These are phyloP conservation scores for Macrophomina tecta DNA, from an alignment of 2,329 filamentous ascomycete species.

Conservation along the genomic window DNA sequence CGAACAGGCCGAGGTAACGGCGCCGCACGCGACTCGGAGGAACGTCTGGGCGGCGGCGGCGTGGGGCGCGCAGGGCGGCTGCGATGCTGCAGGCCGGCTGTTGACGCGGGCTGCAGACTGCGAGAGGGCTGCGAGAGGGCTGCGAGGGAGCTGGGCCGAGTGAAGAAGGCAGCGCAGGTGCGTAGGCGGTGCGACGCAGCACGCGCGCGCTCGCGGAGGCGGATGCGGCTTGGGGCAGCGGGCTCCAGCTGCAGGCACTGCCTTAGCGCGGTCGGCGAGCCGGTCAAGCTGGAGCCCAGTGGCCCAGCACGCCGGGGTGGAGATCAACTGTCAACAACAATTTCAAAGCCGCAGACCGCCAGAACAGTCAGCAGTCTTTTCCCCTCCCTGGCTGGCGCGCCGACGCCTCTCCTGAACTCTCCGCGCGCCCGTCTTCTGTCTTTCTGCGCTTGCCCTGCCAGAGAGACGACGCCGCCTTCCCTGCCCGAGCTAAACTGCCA, in stretches of 20 bases:
- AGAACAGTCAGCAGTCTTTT: constrained; percentile 27
- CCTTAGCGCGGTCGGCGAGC: constrained; percentile 15
- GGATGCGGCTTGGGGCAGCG: constrained; percentile 14
- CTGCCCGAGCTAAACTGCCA: constrained; percentile 13
- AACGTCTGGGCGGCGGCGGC: not conserved
- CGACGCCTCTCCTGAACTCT: constrained; percentile 21
- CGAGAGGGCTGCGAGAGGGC: not conserved
- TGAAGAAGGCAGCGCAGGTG: not conserved
- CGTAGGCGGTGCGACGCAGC: constrained; percentile 14
- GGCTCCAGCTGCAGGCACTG: constrained; percentile 9
- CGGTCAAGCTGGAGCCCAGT: constrained; percentile 16
- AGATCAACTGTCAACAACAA: constrained; percentile 29
- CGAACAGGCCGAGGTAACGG: constrained; percentile 9
- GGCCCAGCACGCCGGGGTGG: constrained; percentile 18
- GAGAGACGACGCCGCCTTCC: constrained; percentile 14
- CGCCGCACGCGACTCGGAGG: constrained; percentile 14
- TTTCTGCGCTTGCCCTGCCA: constrained; percentile 4
- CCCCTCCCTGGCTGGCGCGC: constrained; percentile 27
- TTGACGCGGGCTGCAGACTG: not conserved
- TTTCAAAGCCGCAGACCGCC: constrained; percentile 28
- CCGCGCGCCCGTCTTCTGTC: constrained; percentile 10
- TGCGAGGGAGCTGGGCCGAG: not conserved
- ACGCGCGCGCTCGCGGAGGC: constrained; percentile 15
- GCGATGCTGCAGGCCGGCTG: constrained; percentile 2
- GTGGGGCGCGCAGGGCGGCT: not conserved